Base-by-base conservation (phyloP, 768 basidiomycete species). In the Mycena capillaripes region DNA sequence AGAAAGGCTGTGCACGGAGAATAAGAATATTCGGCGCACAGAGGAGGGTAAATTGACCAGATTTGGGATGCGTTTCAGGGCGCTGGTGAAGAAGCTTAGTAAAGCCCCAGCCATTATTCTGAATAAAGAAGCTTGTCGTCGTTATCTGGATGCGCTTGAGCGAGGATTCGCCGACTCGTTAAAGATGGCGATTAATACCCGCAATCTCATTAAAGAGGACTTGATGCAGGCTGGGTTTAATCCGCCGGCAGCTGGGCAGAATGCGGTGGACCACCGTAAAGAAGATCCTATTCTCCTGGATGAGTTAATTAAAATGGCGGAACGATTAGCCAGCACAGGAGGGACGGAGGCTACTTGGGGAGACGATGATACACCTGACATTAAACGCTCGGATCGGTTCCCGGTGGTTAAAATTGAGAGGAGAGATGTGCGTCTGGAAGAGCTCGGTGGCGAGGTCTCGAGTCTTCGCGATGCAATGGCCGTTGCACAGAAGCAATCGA, bases 241-340 rank as follows among this genome's bases (percentile, higher is more conserved):
- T 5, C 25, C 40, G 23, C 60, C 27, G 7, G 27, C 56, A 27
- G 32, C 40, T 8, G 70, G 21, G 2, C 32, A 23, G 19, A 32
- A 34, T 23, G n/a, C 46, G 6, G 56, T 55, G 3, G 64, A 71
- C 25, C 62, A 56, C 21, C 16, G 70, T 0, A 71, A 66, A 29
- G 70, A 71, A 27, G 65, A 71, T 27, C 70, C 70, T 0, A 71
- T 71, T 19, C 36, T 60, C 3, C 29, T 71, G 3, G 57, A 66
- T 14, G 70, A 71, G 21, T 27, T 71, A 9, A 66, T 71, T 30
- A 60, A 66, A 21, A 71, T 71, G 70, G 70, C 70, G 9, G 70
- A 71, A 25, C 34, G 59, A 0, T 29, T 71, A 3, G 64, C 70
- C 11, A 52, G n/a, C n/a, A 60, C 29, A 34, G 70, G 58, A 11